Evolutionary conservation across 129 eudicot species (phyloP).

Genomic region (Saposhnikovia divaricata): DNA sequence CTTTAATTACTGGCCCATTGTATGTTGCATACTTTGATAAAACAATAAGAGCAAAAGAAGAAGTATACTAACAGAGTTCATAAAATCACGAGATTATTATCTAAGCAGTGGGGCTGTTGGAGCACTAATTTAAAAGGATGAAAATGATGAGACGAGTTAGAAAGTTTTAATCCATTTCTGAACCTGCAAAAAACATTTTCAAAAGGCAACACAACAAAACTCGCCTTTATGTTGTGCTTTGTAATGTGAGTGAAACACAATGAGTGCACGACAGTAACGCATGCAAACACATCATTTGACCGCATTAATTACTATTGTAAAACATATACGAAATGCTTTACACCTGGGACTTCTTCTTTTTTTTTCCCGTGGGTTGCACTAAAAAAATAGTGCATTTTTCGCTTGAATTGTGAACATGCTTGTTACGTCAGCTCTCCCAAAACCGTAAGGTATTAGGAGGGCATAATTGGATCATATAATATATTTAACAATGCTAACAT

Average conservation of each 20-base stretch:
- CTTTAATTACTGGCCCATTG: background rate
- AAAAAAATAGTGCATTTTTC: background rate
- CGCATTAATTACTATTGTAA: background rate
- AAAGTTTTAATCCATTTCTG: too few relatives aligned
- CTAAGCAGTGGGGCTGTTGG: background rate
- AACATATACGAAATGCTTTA: too few relatives aligned
- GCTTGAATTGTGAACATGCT: background rate
- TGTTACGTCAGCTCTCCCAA: background rate
- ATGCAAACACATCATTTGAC: background rate
- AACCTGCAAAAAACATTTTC: too few relatives aligned
- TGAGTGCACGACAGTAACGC: too few relatives aligned
- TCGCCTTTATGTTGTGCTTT: too few relatives aligned
- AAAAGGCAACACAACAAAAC: too few relatives aligned
- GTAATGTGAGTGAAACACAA: too few relatives aligned
- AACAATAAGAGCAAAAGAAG: conserved; percentile 5
- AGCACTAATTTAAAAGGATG: background rate
- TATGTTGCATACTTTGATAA: background rate
- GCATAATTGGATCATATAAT: background rate
- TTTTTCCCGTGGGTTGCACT: too few relatives aligned
- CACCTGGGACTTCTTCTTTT: background rate
- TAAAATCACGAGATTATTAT: background rate
- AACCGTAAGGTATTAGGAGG: background rate
- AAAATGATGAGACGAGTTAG: background rate
- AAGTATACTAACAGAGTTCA: background rate
- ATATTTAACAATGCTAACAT: background rate